Evolutionary conservation across 2,329 filamentous ascomycete genomes (phyloP), one percentile per base, ranked within the genome.

Genomic region (Fonsecaea multimorphosa): DNA sequence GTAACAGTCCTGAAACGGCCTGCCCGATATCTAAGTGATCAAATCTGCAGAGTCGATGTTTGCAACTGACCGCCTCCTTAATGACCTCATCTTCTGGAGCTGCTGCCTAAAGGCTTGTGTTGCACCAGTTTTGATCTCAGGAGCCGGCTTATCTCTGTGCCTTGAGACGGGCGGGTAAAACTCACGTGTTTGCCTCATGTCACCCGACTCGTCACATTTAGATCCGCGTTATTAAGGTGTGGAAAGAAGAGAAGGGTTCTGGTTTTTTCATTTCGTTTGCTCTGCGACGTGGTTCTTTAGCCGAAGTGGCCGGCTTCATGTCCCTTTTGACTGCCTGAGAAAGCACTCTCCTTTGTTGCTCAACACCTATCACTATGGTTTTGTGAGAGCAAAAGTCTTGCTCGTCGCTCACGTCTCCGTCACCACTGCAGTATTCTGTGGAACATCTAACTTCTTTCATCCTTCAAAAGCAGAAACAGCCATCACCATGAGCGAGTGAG

Each of bases 401-500:
- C 44, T 12, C 8, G 16, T 24, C 22, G 44, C 44, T 49, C 44
- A 49, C 22, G 5, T 3, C 44, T 14, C 19, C 44, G 19, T 49
- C 44, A 14, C 44, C 44, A 12, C 44, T 27, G 9, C 5, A n/a
- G 44, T 7, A 9, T 32, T 38, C 12, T 12, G 9, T 31, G 44
- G 11, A 31, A 32, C 24, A 2, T 19, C n/a, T 27, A 11, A 46
- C 31, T 40, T 19, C 29, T 24, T 36, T 38, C 24, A 52, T 46
- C 44, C n/a, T 46, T 52, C n/a, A 34, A 24, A 22, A 53, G n/a
- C 58, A n/a, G 19, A 11, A 36, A 36, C 27, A 59, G 16, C 38
- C 16, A n/a, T 64, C 51, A 61, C 16, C 51, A 71, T 71, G 69
- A 68, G 66, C 62, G 69, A 71, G 69, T 71, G 27, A 64, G 69